Percentiles rank a stretch among this genome's conserved stretches.
Conservation (phyloP, 139 green algal species). For the Closterium sp. region DNA sequence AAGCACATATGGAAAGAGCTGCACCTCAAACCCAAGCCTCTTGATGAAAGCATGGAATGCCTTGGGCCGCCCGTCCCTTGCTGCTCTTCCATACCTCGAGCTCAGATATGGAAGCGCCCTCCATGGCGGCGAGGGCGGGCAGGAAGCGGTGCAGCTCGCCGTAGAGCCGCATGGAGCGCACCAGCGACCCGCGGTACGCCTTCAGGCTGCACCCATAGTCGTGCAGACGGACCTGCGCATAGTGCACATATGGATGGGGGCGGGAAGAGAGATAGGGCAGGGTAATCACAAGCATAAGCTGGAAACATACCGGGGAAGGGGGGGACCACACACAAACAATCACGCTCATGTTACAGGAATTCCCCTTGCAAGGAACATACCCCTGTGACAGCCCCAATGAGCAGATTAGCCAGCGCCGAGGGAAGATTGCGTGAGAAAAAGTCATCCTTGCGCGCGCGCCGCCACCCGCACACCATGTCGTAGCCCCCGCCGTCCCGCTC, state of each 20-base stretch:
- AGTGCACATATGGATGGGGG: not conserved
- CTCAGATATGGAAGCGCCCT: conserved; percentile 50
- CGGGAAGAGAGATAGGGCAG: not conserved
- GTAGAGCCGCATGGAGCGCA: conserved; percentile 42
- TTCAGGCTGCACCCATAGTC: conserved; percentile 58
- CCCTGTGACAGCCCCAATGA: conserved; percentile 50
- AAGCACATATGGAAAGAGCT: not conserved
- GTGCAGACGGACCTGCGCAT: conserved; percentile 41
- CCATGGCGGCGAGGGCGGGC: conserved; percentile 52
- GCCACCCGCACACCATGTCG: conserved; percentile 57
- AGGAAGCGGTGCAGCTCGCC: conserved; percentile 56
- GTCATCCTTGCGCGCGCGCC: conserved; percentile 49
- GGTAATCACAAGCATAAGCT: not conserved
- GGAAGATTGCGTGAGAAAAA: conserved; percentile 45
- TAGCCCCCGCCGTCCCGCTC: conserved; percentile 44
- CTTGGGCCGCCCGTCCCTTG: not conserved
- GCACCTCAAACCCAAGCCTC: not conserved
- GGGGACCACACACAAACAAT: not conserved
- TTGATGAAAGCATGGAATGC: not conserved
- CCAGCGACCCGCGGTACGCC: conserved; percentile 36
- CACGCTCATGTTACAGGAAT: not conserved
- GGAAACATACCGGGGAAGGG: not conserved
- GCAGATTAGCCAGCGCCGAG: conserved; percentile 44
- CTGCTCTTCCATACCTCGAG: conserved; percentile 46
- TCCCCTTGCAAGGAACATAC: conserved; percentile 2